Base-by-base conservation (phyloP, 495 filamentous ascomycete genomes). In the Neurospora sp. region DNA sequence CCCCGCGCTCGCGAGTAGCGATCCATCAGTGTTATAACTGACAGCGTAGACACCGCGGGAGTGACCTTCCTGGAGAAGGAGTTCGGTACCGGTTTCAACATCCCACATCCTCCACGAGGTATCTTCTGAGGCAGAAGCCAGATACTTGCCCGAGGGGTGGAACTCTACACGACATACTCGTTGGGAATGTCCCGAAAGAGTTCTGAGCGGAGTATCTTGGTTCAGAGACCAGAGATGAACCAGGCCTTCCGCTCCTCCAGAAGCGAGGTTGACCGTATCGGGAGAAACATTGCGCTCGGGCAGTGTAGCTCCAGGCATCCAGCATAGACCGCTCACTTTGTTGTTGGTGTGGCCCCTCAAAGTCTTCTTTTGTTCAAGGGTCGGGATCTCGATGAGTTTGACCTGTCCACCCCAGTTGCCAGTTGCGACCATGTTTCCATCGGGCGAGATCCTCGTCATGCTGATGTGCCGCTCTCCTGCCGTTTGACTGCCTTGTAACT, bases 91-190 rank as follows among this genome's bases (percentile, higher is more conserved):
- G 2, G 90, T 95, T 71, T 92, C 89, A 0, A 98, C 87, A 78
- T 99, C 96, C 96, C 96, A 99, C 71, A 99, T 82, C 35, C 96
- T 89, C 96, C 96, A 99, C 0, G 95, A 97, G 4, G 94, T 98
- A 78, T 99, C 96, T 77, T 93, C 95, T 2, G 94, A 97, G 1
- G 96, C 96, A 1, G 94, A 97, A 2, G 96, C 96, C 31, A 98
- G 87, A 77, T 95, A 98, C 71, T 87, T 86, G 20, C 96, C 95
- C 4, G 93, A 96, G 0, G 96, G 96, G 75, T 99, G 96, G 78
- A 98, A 96, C 74, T 97, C 96, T 48, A 96, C 90, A 71, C 96
- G 88, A 73, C 92, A 94, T 39, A 98, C 95, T 69, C 96, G 91
- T 16, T 90, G 93, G 12, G 88, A 91, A 78, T 98, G 96, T 1